phyloP scores from a whole-genome alignment of 1,284 basidiomycete genomes.

The Apiotrichum sp. region DNA sequence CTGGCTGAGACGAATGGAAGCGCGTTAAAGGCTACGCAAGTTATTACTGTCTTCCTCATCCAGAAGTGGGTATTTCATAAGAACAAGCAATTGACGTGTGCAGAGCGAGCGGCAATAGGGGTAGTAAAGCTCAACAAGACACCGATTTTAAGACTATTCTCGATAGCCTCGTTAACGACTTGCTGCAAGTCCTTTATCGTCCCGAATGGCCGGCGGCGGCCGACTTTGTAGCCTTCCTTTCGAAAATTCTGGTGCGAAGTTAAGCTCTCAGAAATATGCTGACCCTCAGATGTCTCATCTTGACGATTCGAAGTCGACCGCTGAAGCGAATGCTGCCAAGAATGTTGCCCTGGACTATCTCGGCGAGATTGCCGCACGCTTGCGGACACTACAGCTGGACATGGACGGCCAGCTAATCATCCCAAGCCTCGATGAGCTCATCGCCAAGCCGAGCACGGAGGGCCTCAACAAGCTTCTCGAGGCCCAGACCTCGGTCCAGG shows the following conservation, averaged over 20 bases:
- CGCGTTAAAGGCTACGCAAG: conserved; percentile 70
- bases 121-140: conserved; percentile 79
- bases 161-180: conserved; percentile 79
- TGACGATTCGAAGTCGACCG: conserved; percentile 68
- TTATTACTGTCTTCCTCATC: conserved; percentile 76
- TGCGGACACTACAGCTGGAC: conserved; percentile 54
- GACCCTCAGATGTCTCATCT: conserved; percentile 60
- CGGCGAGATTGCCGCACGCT: conserved; percentile 77
- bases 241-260: conserved; percentile 65
- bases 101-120: conserved; percentile 53
- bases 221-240: conserved; percentile 67
- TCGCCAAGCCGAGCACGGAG: conserved; percentile 53
- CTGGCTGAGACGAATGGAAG: conserved; percentile 52
- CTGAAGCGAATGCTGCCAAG: conserved; percentile 74
- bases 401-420: conserved; percentile 15
- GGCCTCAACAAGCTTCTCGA: conserved; percentile 56
- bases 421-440: conserved; percentile 64
- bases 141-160: conserved; percentile 85
- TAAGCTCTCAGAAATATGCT: too few species aligned
- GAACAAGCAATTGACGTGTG: not conserved
- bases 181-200: conserved; percentile 85
- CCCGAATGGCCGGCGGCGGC: conserved; percentile 96
- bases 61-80: conserved; percentile 54
- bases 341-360: conserved; percentile 86
- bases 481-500: conserved; percentile 51